phyloP scores from a whole-genome alignment of 176 grass and related monocot species.

The Triticum aestivum region DNA sequence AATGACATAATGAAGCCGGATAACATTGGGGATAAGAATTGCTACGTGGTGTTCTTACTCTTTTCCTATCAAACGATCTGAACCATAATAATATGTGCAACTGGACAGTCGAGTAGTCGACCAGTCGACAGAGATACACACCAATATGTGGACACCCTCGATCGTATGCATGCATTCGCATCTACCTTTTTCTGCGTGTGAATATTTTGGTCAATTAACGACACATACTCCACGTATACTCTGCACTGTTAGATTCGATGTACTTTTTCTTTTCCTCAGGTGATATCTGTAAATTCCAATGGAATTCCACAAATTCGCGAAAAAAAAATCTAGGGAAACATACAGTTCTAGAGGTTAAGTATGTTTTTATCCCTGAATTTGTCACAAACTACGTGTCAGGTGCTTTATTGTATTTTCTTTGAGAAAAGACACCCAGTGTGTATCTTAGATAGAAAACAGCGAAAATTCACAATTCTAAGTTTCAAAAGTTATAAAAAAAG shows the following conservation, averaged over 20 bases:
- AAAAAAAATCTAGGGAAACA: not conserved
- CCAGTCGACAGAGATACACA: not conserved
- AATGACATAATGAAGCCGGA: not conserved
- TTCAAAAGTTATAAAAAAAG: too few species aligned
- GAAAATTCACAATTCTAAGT: too few species aligned
- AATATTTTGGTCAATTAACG: not conserved
- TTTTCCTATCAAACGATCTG: constrained; percentile 1
- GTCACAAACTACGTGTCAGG: too few species aligned
- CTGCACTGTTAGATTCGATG: not conserved
- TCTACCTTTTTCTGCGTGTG: constrained; percentile 14
- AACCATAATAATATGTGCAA: constrained; percentile 21
- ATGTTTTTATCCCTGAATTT: too few species aligned
- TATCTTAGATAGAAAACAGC: too few species aligned
- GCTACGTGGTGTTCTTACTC: constrained; percentile 32
- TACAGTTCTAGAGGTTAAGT: too few species aligned
- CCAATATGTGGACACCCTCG: not conserved
- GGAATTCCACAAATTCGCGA: not conserved
- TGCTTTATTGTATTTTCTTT: too few species aligned
- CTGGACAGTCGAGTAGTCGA: constrained; percentile 7
- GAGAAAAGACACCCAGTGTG: too few species aligned
- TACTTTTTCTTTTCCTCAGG: not conserved
- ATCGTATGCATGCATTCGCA: not conserved
- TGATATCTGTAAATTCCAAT: not conserved
- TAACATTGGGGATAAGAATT: constrained; percentile 47
- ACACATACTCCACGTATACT: not conserved